Conservation (phyloP, 2,329 filamentous ascomycete genomes). For the Balansia obtecta region DNA sequence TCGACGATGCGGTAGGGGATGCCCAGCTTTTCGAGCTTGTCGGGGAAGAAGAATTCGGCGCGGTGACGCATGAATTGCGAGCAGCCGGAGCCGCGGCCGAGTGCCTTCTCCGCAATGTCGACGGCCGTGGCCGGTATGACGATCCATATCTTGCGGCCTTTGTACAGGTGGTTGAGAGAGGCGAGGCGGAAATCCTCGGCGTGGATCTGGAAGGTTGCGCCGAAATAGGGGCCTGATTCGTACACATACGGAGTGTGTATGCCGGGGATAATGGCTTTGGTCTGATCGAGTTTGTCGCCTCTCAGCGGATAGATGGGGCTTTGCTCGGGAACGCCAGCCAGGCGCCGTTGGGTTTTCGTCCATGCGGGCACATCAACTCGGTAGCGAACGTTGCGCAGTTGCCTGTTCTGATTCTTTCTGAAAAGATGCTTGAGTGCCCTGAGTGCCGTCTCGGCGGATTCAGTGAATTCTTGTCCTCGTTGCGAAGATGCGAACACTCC, state of each 20-base stretch:
- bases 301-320: conserved; percentile 26
- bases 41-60: conserved; percentile 28
- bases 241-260: conserved; percentile 29
- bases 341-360: conserved; percentile 21
- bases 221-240: conserved; percentile 25
- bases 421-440: conserved; percentile 24
- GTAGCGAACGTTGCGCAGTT: conserved; percentile 25
- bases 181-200: conserved; percentile 27
- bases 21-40: conserved; percentile 25
- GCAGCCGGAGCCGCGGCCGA: conserved; percentile 21
- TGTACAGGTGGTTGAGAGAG: conserved; percentile 27
- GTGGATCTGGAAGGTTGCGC: conserved; percentile 27
- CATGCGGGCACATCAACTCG: conserved; percentile 26
- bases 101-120: conserved; percentile 20
- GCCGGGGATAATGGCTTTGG: conserved; percentile 25
- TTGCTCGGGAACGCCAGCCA: conserved; percentile 22
- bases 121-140: conserved; percentile 25
- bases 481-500: conserved; percentile 17
- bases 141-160: conserved; percentile 28
- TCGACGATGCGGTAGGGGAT: conserved; percentile 26
- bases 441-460: conserved; percentile 16
- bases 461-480: conserved; percentile 13
- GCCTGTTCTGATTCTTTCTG: conserved; percentile 21
- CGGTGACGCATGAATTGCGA: conserved; percentile 30
- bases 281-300: conserved; percentile 24